Percentiles rank a stretch among this genome's conserved stretches.
phyloP scores from a whole-genome alignment of 2,329 filamentous ascomycete species.

The Corynespora cassiicola region DNA sequence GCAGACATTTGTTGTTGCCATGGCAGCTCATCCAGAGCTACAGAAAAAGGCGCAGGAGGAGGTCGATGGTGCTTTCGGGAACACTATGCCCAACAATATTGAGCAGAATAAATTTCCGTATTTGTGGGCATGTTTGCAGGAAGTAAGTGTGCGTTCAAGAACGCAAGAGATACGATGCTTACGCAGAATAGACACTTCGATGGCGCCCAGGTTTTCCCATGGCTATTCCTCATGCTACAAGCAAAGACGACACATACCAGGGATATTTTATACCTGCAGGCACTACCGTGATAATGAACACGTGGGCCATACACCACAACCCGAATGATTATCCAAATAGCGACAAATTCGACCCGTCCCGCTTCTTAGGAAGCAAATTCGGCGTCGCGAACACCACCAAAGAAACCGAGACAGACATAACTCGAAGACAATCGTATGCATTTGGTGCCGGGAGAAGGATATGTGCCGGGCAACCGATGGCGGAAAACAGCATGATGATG shows the following conservation, averaged over 20 bases:
- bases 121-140: slow-evolving; percentile 22
- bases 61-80: slow-evolving; percentile 34
- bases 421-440: slow-evolving; percentile 8
- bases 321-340: slow-evolving; percentile 20
- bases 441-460: slow-evolving; percentile 15
- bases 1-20: slow-evolving; percentile 6
- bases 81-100: slow-evolving; percentile 15
- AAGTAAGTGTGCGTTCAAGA: no score
- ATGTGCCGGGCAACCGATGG: slow-evolving; percentile 12
- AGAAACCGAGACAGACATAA: neutral
- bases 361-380: slow-evolving; percentile 7
- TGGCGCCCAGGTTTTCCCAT: slow-evolving; percentile 40
- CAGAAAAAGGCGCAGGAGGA: slow-evolving; percentile 39
- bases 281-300: slow-evolving; percentile 46
- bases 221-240: slow-evolving; percentile 51
- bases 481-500: slow-evolving; percentile 8
- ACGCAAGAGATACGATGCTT: neutral
- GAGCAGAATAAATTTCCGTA: slow-evolving; percentile 40
- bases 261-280: slow-evolving; percentile 51
- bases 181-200: slow-evolving; percentile 28
- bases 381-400: neutral
- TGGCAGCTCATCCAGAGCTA: slow-evolving; percentile 12
- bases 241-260: slow-evolving; percentile 49
- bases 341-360: slow-evolving; percentile 18
- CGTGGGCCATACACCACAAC: slow-evolving; percentile 47